phyloP scores from a whole-genome alignment of 2,329 filamentous ascomycete genomes.

The Lachnellula cervina region DNA sequence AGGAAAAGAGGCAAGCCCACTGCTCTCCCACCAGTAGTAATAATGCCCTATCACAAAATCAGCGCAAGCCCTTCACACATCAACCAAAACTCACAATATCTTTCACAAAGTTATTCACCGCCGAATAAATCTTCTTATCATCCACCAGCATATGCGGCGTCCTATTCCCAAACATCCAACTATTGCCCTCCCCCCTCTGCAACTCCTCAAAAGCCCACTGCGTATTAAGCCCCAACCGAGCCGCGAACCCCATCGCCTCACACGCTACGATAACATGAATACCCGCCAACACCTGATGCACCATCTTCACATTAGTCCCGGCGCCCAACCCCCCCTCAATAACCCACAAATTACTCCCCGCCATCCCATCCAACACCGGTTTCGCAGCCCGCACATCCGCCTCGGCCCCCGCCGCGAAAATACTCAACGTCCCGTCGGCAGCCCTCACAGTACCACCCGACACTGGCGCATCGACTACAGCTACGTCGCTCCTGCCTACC shows the following conservation, averaged over 20 bases:
- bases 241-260: constrained; percentile 57
- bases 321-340: constrained; percentile 57
- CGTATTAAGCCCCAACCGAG: constrained; percentile 48
- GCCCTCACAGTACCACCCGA: constrained; percentile 66
- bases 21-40: constrained; percentile 29
- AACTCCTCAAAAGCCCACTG: constrained; percentile 36
- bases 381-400: constrained; percentile 52
- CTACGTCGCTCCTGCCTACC: constrained; percentile 55
- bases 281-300: constrained; percentile 59
- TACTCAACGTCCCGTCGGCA: constrained; percentile 66
- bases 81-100: constrained; percentile 30
- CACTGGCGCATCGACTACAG: constrained; percentile 67
- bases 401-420: constrained; percentile 63
- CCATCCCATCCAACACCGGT: constrained; percentile 58
- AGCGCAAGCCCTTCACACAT: neutral
- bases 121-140: constrained; percentile 39
- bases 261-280: constrained; percentile 57
- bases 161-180: constrained; percentile 55
- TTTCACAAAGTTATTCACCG: constrained; percentile 35
- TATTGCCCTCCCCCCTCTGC: constrained; percentile 21
- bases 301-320: constrained; percentile 57
- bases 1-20: constrained; percentile 35
- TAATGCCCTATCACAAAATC: constrained; percentile 20
- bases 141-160: constrained; percentile 48
- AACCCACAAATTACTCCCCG: constrained; percentile 55